Percentiles rank a stretch among this genome's conserved stretches.
These are phyloP conservation scores for Aspergillus arachidicola DNA, from an alignment of 2,329 filamentous ascomycete species.

Conservation along the genomic window DNA sequence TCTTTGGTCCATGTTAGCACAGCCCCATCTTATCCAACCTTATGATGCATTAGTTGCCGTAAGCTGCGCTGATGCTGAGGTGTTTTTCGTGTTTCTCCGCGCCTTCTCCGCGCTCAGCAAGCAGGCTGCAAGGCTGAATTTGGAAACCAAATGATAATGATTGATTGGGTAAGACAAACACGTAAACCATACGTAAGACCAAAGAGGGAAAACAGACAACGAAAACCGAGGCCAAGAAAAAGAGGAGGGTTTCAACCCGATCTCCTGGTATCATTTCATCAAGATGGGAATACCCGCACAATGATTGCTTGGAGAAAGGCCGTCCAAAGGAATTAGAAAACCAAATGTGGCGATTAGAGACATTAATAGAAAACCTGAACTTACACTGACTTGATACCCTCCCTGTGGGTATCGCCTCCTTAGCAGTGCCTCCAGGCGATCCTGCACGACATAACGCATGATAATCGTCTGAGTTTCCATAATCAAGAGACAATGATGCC, in stretches of 20 bases:
- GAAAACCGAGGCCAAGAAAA: not conserved
- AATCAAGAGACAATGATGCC: not conserved
- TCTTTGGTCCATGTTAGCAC: constrained; percentile 3
- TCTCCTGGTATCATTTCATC: not conserved
- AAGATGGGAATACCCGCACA: not conserved
- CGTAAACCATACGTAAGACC: not conserved
- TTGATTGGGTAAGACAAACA: not conserved
- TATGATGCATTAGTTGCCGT: not conserved
- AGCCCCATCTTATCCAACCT: not conserved
- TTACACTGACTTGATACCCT: constrained; percentile 5
- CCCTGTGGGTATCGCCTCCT: constrained; percentile 4
- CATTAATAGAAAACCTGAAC: not conserved
- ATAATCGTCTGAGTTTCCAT: constrained; percentile 2
- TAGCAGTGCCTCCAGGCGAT: constrained; percentile 6
- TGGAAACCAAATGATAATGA: not conserved
- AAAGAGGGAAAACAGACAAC: not conserved
- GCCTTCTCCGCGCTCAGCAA: not conserved
- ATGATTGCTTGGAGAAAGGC: not conserved
- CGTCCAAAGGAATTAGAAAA: not conserved
- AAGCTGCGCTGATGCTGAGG: not conserved
- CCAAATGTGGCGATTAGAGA: not conserved
- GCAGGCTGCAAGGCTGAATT: not conserved
- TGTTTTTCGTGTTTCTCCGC: not conserved
- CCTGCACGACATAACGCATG: constrained; percentile 6
- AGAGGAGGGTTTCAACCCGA: not conserved